Evolutionary conservation across 805 yeast species (phyloP), one percentile per base, ranked within the genome.

Genomic region (Cyberlindnera japonica): DNA sequence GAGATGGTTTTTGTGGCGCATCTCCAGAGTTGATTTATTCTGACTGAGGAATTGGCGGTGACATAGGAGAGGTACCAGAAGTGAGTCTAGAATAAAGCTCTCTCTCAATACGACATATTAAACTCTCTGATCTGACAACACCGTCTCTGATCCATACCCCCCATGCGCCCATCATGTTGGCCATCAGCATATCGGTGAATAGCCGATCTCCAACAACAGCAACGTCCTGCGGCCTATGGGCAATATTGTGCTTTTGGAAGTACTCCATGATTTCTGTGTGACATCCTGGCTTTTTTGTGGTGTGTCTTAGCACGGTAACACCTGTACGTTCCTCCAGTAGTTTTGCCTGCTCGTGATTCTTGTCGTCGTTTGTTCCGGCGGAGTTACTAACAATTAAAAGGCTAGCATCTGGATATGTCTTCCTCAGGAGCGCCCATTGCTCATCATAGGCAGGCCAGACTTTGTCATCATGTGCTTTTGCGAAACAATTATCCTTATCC

Each of bases 401-500:
- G 10, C 69, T 68, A 5, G 78, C 81, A 25, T 69, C 77, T 0
- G 93, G 88, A 53, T 82, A 87, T 2, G 61, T 51, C n/a, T 61
- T 50, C 31, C 69, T 68, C 36, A 87, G 61, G n/a, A 57, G 51
- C 6, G 64, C 61, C 88, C 93, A 88, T 31, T 68, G 55, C 51
- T 61, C 65, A 12, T 51, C 49, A 48, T 89, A 90, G 2, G 66
- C 84, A 0, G 85, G 88, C 85, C 87, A 89, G 1, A 91, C 84
- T 43, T 77, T 74, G 44, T 81, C 83, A 44, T 79, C 84, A 40
- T 86, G 84, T 25, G 90, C 90, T 43, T 75, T 73, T 5, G 99
- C 95, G 59, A 93, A 85, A 57, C 98, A 91, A 61, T 93, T 93
- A 63, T 93, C 99, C 59, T 93, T 93, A 57, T 93, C 99, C 19